phyloP scores from a whole-genome alignment of 2,329 filamentous ascomycete genomes.

The Fusarium setosum region DNA sequence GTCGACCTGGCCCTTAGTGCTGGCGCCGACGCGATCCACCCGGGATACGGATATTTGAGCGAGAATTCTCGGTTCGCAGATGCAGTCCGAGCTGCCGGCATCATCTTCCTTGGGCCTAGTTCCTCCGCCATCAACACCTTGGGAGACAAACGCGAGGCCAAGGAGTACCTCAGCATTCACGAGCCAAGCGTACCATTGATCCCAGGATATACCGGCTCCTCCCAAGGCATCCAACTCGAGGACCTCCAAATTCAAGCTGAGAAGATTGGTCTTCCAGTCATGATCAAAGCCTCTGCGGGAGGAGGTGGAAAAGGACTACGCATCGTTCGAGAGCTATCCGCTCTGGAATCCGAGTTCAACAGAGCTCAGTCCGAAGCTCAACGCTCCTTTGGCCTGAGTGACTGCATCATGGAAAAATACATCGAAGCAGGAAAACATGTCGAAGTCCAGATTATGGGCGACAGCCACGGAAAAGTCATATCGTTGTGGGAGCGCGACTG shows the following conservation, averaged over 20 bases:
- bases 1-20: not conserved
- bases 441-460: slow-evolving; percentile 58
- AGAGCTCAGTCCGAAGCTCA: slow-evolving; percentile 50
- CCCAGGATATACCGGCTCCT: not conserved
- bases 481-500: slow-evolving; percentile 57
- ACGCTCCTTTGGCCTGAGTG: slow-evolving; percentile 50
- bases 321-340: slow-evolving; percentile 28
- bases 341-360: slow-evolving; percentile 23
- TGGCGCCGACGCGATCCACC: not conserved
- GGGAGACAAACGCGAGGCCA: slow-evolving; percentile 35
- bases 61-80: not conserved
- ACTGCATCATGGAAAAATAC: slow-evolving; percentile 52
- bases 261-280: slow-evolving; percentile 50
- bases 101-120: slow-evolving; percentile 68
- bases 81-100: slow-evolving; percentile 47
- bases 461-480: slow-evolving; percentile 50
- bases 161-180: slow-evolving; percentile 27
- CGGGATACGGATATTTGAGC: not conserved
- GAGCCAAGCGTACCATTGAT: slow-evolving; percentile 19
- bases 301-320: slow-evolving; percentile 57
- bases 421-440: slow-evolving; percentile 53
- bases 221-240: slow-evolving; percentile 9
- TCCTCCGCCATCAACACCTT: slow-evolving; percentile 52
- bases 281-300: slow-evolving; percentile 56
- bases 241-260: slow-evolving; percentile 12